Conservation (phyloP, 805 yeast species). For the Kodamaea fukazawae region DNA sequence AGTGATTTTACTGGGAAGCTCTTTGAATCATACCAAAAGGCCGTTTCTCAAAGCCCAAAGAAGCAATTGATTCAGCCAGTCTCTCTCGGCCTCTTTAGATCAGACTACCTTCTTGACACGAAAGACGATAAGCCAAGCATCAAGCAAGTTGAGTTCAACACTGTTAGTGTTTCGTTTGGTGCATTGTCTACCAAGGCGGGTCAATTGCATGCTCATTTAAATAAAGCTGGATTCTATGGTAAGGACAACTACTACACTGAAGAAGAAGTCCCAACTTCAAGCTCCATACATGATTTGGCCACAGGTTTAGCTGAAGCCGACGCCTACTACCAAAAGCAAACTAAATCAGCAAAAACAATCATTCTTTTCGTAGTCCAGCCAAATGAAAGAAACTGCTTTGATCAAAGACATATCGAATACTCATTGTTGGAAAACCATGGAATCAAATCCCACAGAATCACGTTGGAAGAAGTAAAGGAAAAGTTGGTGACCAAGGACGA, state of each 20-base stretch:
- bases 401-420: constrained; percentile 83
- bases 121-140: constrained; percentile 41
- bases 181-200: constrained; percentile 83
- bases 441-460: constrained; percentile 61
- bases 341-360: constrained; percentile 39
- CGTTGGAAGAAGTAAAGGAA: constrained; percentile 55
- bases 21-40: constrained; percentile 55
- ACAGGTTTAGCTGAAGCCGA: constrained; percentile 69
- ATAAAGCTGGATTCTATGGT: constrained; percentile 56
- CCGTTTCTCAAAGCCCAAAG: constrained; percentile 40
- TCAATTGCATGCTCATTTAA: constrained; percentile 65
- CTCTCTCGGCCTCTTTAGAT: constrained; percentile 81
- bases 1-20: constrained; percentile 79
- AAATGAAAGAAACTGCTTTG: constrained; percentile 84
- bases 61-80: constrained; percentile 55
- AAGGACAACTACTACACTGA: constrained; percentile 40
- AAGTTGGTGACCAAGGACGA: constrained; percentile 41
- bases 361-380: constrained; percentile 81
- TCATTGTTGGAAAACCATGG: constrained; percentile 55
- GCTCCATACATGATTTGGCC: constrained; percentile 61
- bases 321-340: constrained; percentile 46
- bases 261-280: constrained; percentile 61
- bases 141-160: constrained; percentile 95
- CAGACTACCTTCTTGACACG: constrained; percentile 71
- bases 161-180: constrained; percentile 93